phyloP scores from a whole-genome alignment of 768 basidiomycete species.

The Lactifluus echinatus region DNA sequence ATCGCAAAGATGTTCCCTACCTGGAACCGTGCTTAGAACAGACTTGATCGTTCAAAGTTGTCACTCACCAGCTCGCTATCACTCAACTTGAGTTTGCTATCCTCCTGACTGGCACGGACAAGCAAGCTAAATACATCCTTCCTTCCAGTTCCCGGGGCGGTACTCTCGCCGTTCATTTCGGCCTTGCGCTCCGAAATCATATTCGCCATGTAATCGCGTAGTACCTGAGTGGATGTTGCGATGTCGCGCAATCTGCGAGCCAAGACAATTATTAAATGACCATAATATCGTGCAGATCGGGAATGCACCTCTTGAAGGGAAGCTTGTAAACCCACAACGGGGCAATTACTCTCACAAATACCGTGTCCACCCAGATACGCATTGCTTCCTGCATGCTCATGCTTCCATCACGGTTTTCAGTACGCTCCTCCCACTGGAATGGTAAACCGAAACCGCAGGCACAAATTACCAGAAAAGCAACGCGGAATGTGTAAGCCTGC shows the following conservation, averaged over 20 bases:
- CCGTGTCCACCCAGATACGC: neutral
- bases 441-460: constrained; percentile 21
- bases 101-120: constrained; percentile 16
- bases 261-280: neutral
- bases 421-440: neutral
- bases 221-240: neutral
- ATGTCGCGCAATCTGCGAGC: neutral
- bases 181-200: too few relatives aligned
- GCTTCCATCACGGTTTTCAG: neutral
- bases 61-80: too few relatives aligned
- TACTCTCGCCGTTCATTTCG: too few relatives aligned
- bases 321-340: too few relatives aligned
- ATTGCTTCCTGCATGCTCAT: constrained; percentile 11
- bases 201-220: neutral
- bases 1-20: constrained; percentile 19
- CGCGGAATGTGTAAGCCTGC: constrained; percentile 19
- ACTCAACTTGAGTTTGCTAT: constrained; percentile 1
- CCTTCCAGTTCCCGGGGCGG: neutral
- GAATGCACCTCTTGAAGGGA: too few relatives aligned
- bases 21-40: neutral
- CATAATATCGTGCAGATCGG: neutral
- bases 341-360: neutral
- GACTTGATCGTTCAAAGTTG: neutral
- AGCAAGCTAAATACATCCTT: constrained; percentile 19
- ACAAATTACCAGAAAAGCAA: constrained; percentile 19